Conservation (phyloP, 148 eudicot genomes). For the Chenopodium suecicum region DNA sequence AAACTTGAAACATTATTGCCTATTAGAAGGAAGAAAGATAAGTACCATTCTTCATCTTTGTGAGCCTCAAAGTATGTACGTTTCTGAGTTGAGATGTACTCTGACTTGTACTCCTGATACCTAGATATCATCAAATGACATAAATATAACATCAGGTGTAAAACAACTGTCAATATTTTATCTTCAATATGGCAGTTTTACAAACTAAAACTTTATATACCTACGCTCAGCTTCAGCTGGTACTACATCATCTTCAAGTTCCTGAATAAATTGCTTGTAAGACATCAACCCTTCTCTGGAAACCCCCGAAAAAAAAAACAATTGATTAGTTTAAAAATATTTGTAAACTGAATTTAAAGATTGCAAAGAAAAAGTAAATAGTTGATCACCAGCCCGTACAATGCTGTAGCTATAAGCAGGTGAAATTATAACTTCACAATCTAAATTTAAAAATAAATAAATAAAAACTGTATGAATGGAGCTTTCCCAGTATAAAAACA, state of each 20-base stretch:
- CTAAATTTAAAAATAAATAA: neutral
- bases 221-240: conserved; percentile 99
- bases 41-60: conserved; percentile 93
- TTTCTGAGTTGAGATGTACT: conserved; percentile 88
- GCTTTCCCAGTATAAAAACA: neutral
- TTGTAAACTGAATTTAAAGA: neutral
- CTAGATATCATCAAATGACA: conserved; percentile 34
- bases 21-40: neutral
- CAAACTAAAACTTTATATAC: conserved; percentile 28
- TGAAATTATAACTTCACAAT: neutral
- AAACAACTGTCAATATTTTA: neutral
- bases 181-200: neutral
- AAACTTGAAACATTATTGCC: neutral
- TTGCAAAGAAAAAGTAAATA: neutral
- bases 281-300: conserved; percentile 94
- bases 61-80: conserved; percentile 90
- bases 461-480: neutral
- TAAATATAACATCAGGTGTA: neutral
- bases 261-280: conserved; percentile 98
- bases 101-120: conserved; percentile 92
- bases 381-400: neutral
- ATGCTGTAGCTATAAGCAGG: neutral
- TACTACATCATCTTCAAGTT: conserved; percentile 95
- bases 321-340: neutral
- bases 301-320: too few species aligned